Conservation (phyloP, 352 stramenopile genomes). For the Phytopythium helicoides region DNA sequence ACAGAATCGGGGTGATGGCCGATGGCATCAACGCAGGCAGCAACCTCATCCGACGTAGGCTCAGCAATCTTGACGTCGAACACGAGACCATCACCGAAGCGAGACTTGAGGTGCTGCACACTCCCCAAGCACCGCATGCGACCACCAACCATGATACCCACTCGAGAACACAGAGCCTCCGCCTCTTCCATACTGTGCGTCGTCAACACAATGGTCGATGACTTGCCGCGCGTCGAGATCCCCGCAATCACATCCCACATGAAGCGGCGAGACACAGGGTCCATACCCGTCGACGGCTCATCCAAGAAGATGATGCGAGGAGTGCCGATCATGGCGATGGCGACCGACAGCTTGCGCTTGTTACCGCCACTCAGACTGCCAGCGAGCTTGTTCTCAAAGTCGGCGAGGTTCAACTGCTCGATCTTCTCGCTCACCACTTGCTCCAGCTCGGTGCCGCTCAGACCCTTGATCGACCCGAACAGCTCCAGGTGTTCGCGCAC, state of each 20-base stretch:
- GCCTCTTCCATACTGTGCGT: conserved; percentile 71
- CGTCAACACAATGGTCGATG: conserved; percentile 87
- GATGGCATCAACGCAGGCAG: conserved; percentile 24
- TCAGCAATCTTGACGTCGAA: conserved; percentile 69
- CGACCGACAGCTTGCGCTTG: conserved; percentile 95
- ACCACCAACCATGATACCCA: conserved; percentile 85
- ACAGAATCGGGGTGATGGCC: too few relatives aligned
- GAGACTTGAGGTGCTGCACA: conserved; percentile 90
- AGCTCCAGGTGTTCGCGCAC: conserved; percentile 86
- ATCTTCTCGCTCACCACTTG: conserved; percentile 76
- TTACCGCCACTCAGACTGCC: conserved; percentile 88
- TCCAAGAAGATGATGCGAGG: conserved; percentile 91
- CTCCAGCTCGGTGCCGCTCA: conserved; percentile 30
- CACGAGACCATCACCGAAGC: conserved; percentile 91
- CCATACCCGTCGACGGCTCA: conserved; percentile 92
- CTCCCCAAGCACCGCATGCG: conserved; percentile 54
- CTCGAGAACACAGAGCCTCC: conserved; percentile 77
- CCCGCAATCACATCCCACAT: conserved; percentile 92
- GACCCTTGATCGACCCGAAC: conserved; percentile 88
- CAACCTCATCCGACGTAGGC: conserved; percentile 25
- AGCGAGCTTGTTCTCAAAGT: conserved; percentile 82
- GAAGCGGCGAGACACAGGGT: conserved; percentile 92
- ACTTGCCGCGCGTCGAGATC: conserved; percentile 58
- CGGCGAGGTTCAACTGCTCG: conserved; percentile 72
- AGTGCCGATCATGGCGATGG: conserved; percentile 93